Percentiles rank a stretch among this genome's conserved stretches.
These are phyloP conservation scores for Fusarium humuli DNA, from an alignment of 2,329 filamentous ascomycete species.

Conservation along the genomic window DNA sequence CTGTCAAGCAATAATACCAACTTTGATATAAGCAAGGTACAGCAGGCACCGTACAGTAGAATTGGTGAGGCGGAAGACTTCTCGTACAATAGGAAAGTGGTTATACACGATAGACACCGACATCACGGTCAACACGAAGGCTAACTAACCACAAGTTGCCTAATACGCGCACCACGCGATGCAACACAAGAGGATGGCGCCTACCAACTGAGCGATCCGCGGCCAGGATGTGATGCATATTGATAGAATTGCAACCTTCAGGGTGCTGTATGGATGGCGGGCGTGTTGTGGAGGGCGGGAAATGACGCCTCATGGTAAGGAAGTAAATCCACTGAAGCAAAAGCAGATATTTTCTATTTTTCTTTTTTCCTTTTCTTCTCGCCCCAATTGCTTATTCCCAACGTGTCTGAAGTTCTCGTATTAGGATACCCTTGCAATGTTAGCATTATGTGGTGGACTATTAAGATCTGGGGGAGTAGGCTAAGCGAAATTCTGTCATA, in stretches of 20 bases:
- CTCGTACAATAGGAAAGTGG: not conserved
- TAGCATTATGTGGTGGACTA: conserved; percentile 26
- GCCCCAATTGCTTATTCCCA: not conserved
- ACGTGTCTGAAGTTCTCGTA: conserved; percentile 10
- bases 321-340: not conserved
- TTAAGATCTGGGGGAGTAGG: conserved; percentile 25
- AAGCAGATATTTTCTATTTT: conserved; percentile 2
- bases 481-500: conserved; percentile 21
- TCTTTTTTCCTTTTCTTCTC: not conserved
- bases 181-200: conserved; percentile 37
- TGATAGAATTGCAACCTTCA: conserved; percentile 24
- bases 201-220: conserved; percentile 41
- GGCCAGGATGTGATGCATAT: conserved; percentile 41
- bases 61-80: conserved; percentile 11
- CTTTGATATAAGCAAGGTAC: conserved; percentile 12
- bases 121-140: conserved; percentile 2
- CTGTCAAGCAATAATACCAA: conserved; percentile 3
- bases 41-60: not conserved
- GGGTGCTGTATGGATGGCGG: conserved; percentile 22
- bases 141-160: conserved; percentile 9
- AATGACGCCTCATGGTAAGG: conserved; percentile 14
- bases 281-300: conserved; percentile 27
- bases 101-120: conserved; percentile 7
- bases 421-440: conserved; percentile 26
- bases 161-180: conserved; percentile 31